These are phyloP conservation scores for Pyrenochaeta sp. DNA, from an alignment of 2,329 filamentous ascomycete genomes.

Conservation along the genomic window DNA sequence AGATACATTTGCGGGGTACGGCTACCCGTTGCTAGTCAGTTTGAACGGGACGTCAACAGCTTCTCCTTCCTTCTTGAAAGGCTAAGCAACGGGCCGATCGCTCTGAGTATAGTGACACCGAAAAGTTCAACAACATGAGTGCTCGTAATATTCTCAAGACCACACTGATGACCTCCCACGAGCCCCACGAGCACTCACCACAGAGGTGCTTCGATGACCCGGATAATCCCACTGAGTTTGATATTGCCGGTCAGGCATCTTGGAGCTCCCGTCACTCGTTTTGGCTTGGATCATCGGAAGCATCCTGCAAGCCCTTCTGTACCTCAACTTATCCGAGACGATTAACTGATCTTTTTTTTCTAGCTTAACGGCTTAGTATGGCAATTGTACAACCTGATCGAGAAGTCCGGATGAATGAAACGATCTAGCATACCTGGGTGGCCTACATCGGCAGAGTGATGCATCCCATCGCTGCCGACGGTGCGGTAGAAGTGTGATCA, in stretches of 20 bases:
- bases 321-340: constrained; percentile 30
- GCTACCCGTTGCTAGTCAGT: neutral
- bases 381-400: constrained; percentile 12
- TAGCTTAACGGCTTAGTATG: constrained; percentile 17
- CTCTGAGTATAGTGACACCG: neutral
- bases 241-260: constrained; percentile 9
- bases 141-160: neutral
- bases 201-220: neutral
- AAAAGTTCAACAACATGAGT: neutral
- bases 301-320: constrained; percentile 8
- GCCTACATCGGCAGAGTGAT: neutral
- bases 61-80: neutral
- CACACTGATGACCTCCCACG: neutral
- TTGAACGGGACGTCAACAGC: neutral
- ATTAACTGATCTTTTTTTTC: constrained; percentile 15
- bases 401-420: constrained; percentile 27
- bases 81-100: neutral
- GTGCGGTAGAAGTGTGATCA: neutral
- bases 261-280: constrained; percentile 2
- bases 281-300: constrained; percentile 4
- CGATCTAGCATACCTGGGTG: neutral
- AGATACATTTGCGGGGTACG: neutral
- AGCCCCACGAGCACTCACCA: neutral
- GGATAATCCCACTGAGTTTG: neutral
- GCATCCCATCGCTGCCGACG: neutral